These are phyloP conservation scores for Tillandsia leiboldiana DNA, from an alignment of 176 grass and related monocot genomes.

Conservation along the genomic window DNA sequence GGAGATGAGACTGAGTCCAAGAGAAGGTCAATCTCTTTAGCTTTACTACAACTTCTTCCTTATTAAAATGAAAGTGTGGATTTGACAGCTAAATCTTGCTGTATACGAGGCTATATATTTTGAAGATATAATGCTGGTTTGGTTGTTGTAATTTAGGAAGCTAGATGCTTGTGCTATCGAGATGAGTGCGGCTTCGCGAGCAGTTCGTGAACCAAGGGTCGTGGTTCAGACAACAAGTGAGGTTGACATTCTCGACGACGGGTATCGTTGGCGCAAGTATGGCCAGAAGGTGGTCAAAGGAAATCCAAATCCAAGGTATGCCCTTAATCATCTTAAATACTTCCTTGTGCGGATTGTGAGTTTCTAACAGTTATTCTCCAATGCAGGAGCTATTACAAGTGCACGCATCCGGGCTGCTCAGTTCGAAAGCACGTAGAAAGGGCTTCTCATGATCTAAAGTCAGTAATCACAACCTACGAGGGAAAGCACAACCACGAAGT, in stretches of 20 bases:
- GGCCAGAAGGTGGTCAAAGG: conserved; percentile 77
- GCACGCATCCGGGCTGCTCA: conserved; percentile 44
- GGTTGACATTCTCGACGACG: conserved; percentile 60
- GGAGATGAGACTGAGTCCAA: conserved; percentile 44
- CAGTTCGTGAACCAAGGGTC: conserved; percentile 48
- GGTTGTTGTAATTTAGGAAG: conserved; percentile 37
- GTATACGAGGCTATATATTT: background rate
- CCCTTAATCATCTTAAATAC: background rate
- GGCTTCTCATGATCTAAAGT: conserved; percentile 56
- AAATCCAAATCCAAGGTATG: conserved; percentile 59
- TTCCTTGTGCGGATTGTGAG: background rate
- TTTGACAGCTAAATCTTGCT: too few relatives aligned
- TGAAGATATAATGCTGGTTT: background rate
- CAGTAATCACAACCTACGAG: conserved; percentile 69
- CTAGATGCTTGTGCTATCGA: conserved; percentile 45
- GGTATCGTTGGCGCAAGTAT: conserved; percentile 80
- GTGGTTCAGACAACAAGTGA: conserved; percentile 69
- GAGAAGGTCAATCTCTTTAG: conserved; percentile 33
- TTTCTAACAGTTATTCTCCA: background rate
- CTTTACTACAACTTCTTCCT: background rate
- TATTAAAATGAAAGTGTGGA: background rate
- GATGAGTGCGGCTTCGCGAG: conserved; percentile 34
- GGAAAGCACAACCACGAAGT: conserved; percentile 75
- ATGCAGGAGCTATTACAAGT: conserved; percentile 78
- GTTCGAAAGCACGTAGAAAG: conserved; percentile 72